These are phyloP conservation scores for Artemisia tridentata DNA, from an alignment of 129 eudicot genomes.

Conservation along the genomic window DNA sequence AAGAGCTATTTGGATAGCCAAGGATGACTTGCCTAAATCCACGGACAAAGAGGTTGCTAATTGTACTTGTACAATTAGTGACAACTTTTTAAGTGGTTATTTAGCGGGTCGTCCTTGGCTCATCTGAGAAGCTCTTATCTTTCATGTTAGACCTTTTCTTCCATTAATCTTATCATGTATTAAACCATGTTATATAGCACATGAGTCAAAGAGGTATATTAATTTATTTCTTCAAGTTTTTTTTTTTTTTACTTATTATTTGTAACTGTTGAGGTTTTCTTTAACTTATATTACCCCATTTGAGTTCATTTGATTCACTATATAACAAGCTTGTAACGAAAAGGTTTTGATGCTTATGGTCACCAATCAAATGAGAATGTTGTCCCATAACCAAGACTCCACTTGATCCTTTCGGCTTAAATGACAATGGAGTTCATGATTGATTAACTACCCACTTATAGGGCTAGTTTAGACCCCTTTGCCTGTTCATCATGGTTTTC, in stretches of 20 bases:
- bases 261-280: no score
- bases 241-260: no score
- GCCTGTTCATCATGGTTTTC: not conserved
- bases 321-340: not conserved
- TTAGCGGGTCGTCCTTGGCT: constrained; percentile 42
- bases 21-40: constrained; percentile 78
- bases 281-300: not conserved
- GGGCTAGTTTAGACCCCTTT: not conserved
- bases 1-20: constrained; percentile 59
- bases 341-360: not conserved
- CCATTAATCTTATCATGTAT: not conserved
- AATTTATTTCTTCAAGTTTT: no score
- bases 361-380: not conserved
- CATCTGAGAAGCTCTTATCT: constrained; percentile 37
- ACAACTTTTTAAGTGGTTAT: constrained; percentile 30
- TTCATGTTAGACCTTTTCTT: constrained; percentile 59
- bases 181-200: no score
- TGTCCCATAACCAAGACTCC: not conserved
- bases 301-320: not conserved
- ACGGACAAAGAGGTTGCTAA: not conserved
- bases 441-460: not conserved
- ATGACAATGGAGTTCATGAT: not conserved
- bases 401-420: no score
- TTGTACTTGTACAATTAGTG: no score
- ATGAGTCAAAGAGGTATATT: no score